Evolutionary conservation across 164 flowering plant species (phyloP).

Genomic region (Vitis rotundifolia): DNA sequence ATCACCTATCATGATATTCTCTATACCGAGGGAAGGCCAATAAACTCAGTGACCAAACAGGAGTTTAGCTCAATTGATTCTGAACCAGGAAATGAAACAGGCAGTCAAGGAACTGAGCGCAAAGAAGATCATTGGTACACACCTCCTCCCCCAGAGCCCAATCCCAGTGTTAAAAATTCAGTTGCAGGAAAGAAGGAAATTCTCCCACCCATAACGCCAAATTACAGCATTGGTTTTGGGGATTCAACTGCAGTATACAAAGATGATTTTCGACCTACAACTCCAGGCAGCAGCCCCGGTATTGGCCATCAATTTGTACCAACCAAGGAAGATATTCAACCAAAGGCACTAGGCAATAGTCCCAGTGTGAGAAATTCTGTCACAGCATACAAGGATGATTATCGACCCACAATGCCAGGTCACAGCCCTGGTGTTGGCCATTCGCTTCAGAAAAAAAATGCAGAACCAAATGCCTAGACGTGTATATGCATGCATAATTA

Average conservation of each 20-base stretch:
- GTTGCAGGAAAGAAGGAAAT: too few relatives aligned
- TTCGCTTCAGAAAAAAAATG: not conserved
- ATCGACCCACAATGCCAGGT: conserved; percentile 28
- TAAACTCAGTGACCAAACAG: conserved; percentile 9
- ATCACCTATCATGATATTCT: conserved; percentile 12
- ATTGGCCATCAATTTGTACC: not conserved
- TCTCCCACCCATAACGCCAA: too few relatives aligned
- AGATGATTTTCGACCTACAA: conserved; percentile 3
- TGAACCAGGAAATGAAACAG: not conserved
- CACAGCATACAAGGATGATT: conserved; percentile 4
- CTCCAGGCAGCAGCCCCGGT: conserved; percentile 14
- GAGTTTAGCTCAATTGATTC: too few relatives aligned
- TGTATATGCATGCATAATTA: too few relatives aligned
- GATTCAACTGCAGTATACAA: not conserved
- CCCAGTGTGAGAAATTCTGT: conserved; percentile 32
- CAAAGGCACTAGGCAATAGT: conserved; percentile 17
- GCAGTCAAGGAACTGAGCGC: not conserved
- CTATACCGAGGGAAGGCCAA: conserved; percentile 23
- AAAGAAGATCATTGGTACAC: not conserved
- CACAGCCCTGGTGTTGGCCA: conserved; percentile 52
- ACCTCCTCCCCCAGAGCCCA: too few relatives aligned
- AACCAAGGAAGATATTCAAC: too few relatives aligned
- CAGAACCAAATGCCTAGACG: not conserved
- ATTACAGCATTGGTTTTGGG: too few relatives aligned
- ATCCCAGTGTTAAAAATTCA: too few relatives aligned